Conservation (phyloP, 2,329 filamentous ascomycete species). For the Dactylellina haptotyla region DNA sequence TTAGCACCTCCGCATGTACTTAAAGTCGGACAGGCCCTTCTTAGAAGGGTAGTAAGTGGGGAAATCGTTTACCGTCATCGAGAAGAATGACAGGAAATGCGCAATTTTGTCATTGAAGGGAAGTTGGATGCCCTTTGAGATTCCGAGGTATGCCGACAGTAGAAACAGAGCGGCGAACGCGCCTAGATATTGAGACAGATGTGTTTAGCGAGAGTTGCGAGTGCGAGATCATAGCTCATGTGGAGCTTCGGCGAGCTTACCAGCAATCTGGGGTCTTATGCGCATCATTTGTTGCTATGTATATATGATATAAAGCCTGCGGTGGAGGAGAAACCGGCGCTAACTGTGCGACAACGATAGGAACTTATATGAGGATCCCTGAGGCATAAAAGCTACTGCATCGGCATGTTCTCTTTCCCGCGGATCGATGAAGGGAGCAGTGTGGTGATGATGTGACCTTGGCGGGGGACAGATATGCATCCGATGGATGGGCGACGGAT, state of each 20-base stretch:
- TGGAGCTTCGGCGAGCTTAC: constrained; percentile 12
- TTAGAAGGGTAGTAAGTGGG: not conserved
- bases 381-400: constrained; percentile 6
- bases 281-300: too few species aligned
- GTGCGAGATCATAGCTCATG: not conserved
- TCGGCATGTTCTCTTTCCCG: constrained; percentile 34
- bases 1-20: not conserved
- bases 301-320: not conserved
- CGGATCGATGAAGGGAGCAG: constrained; percentile 16
- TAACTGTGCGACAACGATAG: constrained; percentile 21
- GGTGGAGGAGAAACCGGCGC: too few species aligned
- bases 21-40: not conserved
- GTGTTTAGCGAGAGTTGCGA: not conserved
- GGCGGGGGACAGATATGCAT: constrained; percentile 47
- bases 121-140: constrained; percentile 68
- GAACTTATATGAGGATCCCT: too few species aligned
- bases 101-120: constrained; percentile 87
- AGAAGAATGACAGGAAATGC: constrained; percentile 87
- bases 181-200: constrained; percentile 10
- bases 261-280: constrained; percentile 50
- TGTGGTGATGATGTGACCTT: constrained; percentile 13
- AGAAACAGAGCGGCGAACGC: constrained; percentile 69
- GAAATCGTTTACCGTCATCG: constrained; percentile 72
- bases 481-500: constrained; percentile 8
- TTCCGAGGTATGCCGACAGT: constrained; percentile 79